A percentile compares a stretch with the other conserved stretches of the same genome.
Evolutionary conservation across 305 asterid species (phyloP).

Genomic region (Rubia tinctorum): DNA sequence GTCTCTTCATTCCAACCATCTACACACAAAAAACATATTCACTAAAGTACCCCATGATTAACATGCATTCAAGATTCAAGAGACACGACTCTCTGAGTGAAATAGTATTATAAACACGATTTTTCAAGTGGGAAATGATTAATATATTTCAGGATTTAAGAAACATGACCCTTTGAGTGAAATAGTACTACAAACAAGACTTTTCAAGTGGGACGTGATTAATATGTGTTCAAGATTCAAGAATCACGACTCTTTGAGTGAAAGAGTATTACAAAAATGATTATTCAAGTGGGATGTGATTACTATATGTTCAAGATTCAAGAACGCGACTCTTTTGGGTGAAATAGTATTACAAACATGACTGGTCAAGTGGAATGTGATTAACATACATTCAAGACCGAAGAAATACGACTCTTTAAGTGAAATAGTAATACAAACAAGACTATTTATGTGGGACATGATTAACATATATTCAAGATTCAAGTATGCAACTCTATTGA

Average conservation of each 20-base stretch:
- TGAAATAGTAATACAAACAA: background rate
- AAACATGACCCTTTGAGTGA: background rate
- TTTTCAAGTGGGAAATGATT: background rate
- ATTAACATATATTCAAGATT: background rate
- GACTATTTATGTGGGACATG: background rate
- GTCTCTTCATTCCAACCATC: conserved; percentile 73
- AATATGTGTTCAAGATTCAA: background rate
- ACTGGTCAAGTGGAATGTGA: background rate
- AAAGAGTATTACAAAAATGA: background rate
- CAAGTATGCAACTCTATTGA: background rate
- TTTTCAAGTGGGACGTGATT: too few species aligned
- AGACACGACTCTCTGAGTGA: background rate
- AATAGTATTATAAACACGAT: background rate
- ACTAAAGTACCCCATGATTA: background rate
- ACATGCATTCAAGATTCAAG: background rate
- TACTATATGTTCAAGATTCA: background rate
- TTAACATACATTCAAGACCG: background rate
- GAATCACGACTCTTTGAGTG: background rate
- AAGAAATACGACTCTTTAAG: background rate
- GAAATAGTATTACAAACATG: background rate
- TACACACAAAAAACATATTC: conserved; percentile 19
- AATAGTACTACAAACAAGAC: too few species aligned
- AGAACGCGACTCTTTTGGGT: background rate
- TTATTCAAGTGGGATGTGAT: background rate
- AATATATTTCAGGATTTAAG: background rate